Base-by-base conservation (phyloP, 192 early-diverging fungal species). In the Coemansia sp. region DNA sequence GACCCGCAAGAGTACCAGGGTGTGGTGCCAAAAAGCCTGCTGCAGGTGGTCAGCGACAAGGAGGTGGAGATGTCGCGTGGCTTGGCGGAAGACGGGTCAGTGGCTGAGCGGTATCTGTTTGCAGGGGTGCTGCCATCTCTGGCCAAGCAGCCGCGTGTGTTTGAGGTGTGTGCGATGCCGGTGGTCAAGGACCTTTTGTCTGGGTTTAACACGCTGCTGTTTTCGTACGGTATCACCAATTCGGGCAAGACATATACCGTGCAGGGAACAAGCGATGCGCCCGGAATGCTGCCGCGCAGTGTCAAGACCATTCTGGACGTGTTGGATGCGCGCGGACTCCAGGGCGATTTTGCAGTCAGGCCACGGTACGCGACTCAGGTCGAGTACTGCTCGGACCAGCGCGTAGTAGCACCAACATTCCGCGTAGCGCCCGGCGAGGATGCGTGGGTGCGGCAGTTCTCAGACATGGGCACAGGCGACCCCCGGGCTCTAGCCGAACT, bases 181-280 rank as follows among this genome's bases (percentile, higher is more conserved):
- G 78, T 87, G 9, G 61, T 90, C 9, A 44, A 59, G 12, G 82
- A 87, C 21, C 56, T 87, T 7, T 68, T 88, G 11, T 39, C 56
- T 2, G 84, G 87, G 3, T 83, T 82, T 56, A 86, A 89, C 48
- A 83, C 81, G 24, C 63, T 88, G 22, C 33, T 91, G 39, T 89
- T 91, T 66, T 77, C 87, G 3, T 90, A 90, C 48, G 88, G 90
- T 3, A 82, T 83, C 26, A 88, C 85, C 10, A 87, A 88, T 53
- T 87, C 85, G 19, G 90, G 88, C 37, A 90, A 90, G 58, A 87
- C 88, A 1, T 83, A 86, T 46, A 84, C 87, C 1, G 83, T 88
- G 56, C 82, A 86, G 62, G 87, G 87, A 1, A 81, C 60, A 6
- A 34, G 59, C 17, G 54, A 44, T 3, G 64, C 71, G 9, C 70